Percentiles rank a stretch among this genome's conserved stretches.
Conservation (phyloP, 495 filamentous ascomycete species). For the Patellaria atrata region DNA sequence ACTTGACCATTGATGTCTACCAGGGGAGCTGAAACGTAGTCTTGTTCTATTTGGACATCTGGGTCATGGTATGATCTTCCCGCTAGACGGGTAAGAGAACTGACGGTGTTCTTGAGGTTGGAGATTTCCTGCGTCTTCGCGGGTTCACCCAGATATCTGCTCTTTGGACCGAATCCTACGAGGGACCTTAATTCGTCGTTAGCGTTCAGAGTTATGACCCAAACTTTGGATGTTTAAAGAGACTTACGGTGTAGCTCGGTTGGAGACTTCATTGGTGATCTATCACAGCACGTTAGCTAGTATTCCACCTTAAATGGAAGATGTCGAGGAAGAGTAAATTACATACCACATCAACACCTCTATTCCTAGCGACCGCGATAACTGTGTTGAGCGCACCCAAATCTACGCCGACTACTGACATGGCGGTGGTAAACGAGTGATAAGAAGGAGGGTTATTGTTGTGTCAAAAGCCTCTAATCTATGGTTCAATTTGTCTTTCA, state of each 20-base stretch:
- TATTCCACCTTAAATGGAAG: not conserved
- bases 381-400: conserved; percentile 95
- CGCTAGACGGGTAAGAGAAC: conserved; percentile 78
- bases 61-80: conserved; percentile 78
- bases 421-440: conserved; percentile 22
- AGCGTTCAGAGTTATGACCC: conserved; percentile 21
- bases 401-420: conserved; percentile 81
- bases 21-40: conserved; percentile 75
- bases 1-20: conserved; percentile 88
- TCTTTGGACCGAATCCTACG: conserved; percentile 88
- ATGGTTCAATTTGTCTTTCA: too few relatives aligned
- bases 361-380: conserved; percentile 91
- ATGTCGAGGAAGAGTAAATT: not conserved
- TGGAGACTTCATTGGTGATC: conserved; percentile 99
- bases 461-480: too few relatives aligned
- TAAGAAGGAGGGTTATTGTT: not conserved
- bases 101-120: conserved; percentile 97
- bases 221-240: conserved; percentile 5
- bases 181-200: conserved; percentile 49
- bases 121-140: conserved; percentile 99
- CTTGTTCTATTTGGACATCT: conserved; percentile 80
- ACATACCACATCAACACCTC: conserved; percentile 98
- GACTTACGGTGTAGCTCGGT: conserved; percentile 91
- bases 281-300: conserved; percentile 24
- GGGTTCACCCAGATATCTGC: conserved; percentile 80